A percentile compares a stretch with the other conserved stretches of the same genome.
phyloP scores from a whole-genome alignment of 2,329 filamentous ascomycete species.

The Myriosclerotinia scirpicola region DNA sequence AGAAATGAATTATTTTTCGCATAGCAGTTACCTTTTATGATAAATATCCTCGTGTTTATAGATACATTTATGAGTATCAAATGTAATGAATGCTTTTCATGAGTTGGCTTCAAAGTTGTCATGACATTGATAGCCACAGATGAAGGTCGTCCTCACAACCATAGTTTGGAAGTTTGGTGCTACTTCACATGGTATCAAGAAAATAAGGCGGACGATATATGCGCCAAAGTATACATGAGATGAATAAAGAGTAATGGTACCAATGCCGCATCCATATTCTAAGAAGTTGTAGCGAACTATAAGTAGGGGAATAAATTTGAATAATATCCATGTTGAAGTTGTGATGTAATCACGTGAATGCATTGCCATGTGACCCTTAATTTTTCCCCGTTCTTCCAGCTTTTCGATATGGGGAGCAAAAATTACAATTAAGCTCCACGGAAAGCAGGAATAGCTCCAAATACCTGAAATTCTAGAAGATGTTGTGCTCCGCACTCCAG shows the following conservation, averaged over 20 bases:
- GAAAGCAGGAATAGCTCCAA: no score
- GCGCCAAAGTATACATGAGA: conserved; percentile 38
- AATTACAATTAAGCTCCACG: no score
- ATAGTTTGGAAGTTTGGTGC: conserved; percentile 40
- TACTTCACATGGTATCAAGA: conserved; percentile 38
- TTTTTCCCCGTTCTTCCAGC: no score
- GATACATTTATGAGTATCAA: neutral
- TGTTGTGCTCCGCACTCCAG: neutral
- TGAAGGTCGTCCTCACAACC: conserved; percentile 36
- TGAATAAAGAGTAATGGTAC: conserved; percentile 46
- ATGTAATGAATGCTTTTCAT: neutral
- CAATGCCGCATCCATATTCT: conserved; percentile 46
- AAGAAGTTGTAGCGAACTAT: conserved; percentile 45
- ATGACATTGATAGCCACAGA: conserved; percentile 26
- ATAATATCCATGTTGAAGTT: neutral
- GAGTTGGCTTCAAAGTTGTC: neutral
- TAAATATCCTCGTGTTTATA: neutral
- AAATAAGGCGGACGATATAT: conserved; percentile 36
- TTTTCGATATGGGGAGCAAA: neutral
- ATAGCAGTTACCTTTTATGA: neutral
- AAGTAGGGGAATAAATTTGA: conserved; percentile 40
- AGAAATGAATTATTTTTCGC: neutral
- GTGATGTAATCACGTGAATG: no score
- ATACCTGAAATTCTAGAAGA: neutral
- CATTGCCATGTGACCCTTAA: neutral